Percentiles rank a stretch among this genome's conserved stretches.
Evolutionary conservation across 2,329 filamentous ascomycete species (phyloP).

Genomic region (Metarhizium robertsii): DNA sequence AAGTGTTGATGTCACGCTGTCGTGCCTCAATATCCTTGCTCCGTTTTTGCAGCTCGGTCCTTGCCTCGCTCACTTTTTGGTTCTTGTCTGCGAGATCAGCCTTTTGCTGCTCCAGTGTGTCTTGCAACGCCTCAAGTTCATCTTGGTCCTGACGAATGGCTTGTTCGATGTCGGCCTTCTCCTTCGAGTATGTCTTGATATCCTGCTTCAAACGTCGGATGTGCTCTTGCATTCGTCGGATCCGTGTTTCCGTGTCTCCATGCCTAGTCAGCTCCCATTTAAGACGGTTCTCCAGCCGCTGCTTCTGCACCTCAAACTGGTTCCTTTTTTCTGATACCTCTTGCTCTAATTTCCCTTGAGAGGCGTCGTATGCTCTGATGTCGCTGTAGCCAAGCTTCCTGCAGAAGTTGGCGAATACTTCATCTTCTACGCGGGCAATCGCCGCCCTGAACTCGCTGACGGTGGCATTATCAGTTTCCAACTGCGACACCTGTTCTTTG

Average conservation of each 20-base stretch:
- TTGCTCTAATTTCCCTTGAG: constrained; percentile 86
- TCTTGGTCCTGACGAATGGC: constrained; percentile 64
- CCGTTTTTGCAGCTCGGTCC: constrained; percentile 71
- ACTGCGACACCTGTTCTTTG: constrained; percentile 57
- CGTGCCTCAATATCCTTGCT: constrained; percentile 70
- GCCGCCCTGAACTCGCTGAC: constrained; percentile 47
- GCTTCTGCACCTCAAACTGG: constrained; percentile 77
- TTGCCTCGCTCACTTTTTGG: constrained; percentile 68
- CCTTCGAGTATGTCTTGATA: constrained; percentile 58
- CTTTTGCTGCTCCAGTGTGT: constrained; percentile 61
- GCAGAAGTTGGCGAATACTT: constrained; percentile 81
- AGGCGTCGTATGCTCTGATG: constrained; percentile 87
- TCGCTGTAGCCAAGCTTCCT: constrained; percentile 75
- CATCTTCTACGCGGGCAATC: constrained; percentile 76
- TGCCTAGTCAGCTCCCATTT: constrained; percentile 46
- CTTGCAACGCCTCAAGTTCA: constrained; percentile 66
- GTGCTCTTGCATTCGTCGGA: constrained; percentile 58
- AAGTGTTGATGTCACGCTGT: constrained; percentile 62
- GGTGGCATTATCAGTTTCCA: constrained; percentile 47
- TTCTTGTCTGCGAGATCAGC: constrained; percentile 58
- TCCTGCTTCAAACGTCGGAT: constrained; percentile 58
- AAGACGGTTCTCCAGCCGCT: constrained; percentile 56
- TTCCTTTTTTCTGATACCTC: constrained; percentile 80
- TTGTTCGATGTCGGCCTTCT: constrained; percentile 67
- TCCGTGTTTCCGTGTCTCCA: constrained; percentile 54